A percentile compares a stretch with the other conserved stretches of the same genome.
Evolutionary conservation across 1,139 yeast species (phyloP).

Genomic region (Keqinozyma sinolaborantium): DNA sequence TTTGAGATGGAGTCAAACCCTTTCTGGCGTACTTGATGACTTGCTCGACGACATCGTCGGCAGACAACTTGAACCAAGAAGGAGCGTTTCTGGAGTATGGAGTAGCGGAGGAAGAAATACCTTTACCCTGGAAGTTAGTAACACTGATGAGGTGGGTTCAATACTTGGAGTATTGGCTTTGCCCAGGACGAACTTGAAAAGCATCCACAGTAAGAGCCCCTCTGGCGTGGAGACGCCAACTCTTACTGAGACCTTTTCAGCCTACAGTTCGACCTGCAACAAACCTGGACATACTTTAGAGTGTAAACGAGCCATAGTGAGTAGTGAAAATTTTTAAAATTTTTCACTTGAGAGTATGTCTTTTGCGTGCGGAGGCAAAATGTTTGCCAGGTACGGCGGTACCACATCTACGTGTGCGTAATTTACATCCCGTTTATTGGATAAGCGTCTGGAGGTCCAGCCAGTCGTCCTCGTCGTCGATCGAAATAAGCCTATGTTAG

Average conservation of each 20-base stretch:
- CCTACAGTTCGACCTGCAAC: slow-evolving; percentile 9
- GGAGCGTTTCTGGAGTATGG: slow-evolving; percentile 99
- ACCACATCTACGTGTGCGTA: too few species aligned
- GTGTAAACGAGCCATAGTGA: slow-evolving; percentile 80
- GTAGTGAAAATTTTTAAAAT: slow-evolving; percentile 29
- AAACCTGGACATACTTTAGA: slow-evolving; percentile 59
- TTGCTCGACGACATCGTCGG: slow-evolving; percentile 97
- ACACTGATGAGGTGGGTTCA: too few species aligned
- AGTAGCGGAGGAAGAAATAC: slow-evolving; percentile 98
- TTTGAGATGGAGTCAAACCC: slow-evolving; percentile 99
- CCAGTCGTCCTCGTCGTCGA: slow-evolving; percentile 63
- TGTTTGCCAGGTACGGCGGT: too few species aligned
- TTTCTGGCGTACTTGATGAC: slow-evolving; percentile 99
- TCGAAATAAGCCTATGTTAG: slow-evolving; percentile 46
- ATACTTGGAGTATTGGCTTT: too few species aligned
- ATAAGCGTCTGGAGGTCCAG: too few species aligned
- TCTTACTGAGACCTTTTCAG: slow-evolving; percentile 13
- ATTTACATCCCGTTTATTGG: too few species aligned
- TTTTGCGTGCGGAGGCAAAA: too few species aligned
- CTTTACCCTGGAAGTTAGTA: slow-evolving; percentile 72
- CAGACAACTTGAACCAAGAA: slow-evolving; percentile 97
- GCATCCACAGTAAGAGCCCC: background rate
- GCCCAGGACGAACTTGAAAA: slow-evolving; percentile 1
- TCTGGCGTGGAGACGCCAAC: slow-evolving; percentile 5
- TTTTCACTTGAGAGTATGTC: too few species aligned